phyloP scores from a whole-genome alignment of 805 yeast species.

The Hanseniaspora hatyaiensis region DNA sequence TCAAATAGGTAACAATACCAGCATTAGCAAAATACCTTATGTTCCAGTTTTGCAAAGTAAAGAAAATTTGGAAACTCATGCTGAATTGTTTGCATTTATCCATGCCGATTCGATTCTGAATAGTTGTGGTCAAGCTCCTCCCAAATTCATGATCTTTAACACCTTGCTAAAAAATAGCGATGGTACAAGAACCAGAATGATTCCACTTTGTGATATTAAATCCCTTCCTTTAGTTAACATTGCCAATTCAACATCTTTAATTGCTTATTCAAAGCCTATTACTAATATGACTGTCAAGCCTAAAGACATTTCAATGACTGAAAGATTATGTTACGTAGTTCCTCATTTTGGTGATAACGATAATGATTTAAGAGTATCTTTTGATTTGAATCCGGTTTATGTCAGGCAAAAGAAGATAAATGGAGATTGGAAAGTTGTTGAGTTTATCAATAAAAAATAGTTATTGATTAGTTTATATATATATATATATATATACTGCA shows the following conservation, averaged over 20 bases:
- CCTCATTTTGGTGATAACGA: slow-evolving; percentile 86
- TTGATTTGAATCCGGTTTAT: slow-evolving; percentile 78
- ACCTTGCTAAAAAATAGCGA: slow-evolving; percentile 47
- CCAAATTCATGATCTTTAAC: slow-evolving; percentile 64
- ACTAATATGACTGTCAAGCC: slow-evolving; percentile 79
- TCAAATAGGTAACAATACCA: slow-evolving; percentile 45
- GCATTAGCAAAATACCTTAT: slow-evolving; percentile 53
- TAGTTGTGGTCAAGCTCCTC: slow-evolving; percentile 57
- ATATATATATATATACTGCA: not conserved
- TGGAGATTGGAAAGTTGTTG: slow-evolving; percentile 53
- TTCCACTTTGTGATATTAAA: slow-evolving; percentile 60
- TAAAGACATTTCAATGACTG: slow-evolving; percentile 48
- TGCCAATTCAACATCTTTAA: slow-evolving; percentile 56
- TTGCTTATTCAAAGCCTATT: slow-evolving; percentile 81
- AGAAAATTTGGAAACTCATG: slow-evolving; percentile 30
- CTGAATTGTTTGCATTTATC: slow-evolving; percentile 52
- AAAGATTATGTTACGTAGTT: slow-evolving; percentile 77
- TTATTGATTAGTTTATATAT: not conserved
- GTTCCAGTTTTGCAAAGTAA: slow-evolving; percentile 38
- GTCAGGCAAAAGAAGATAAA: slow-evolving; percentile 56
- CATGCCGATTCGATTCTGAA: slow-evolving; percentile 67
- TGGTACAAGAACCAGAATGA: slow-evolving; percentile 46
- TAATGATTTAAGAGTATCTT: slow-evolving; percentile 65
- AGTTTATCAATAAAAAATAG: slow-evolving; percentile 26
- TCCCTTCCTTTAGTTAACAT: slow-evolving; percentile 69